Evolutionary conservation across 2,329 filamentous ascomycete genomes (phyloP), one percentile per base, ranked within the genome.

Genomic region (Microsporum canis): DNA sequence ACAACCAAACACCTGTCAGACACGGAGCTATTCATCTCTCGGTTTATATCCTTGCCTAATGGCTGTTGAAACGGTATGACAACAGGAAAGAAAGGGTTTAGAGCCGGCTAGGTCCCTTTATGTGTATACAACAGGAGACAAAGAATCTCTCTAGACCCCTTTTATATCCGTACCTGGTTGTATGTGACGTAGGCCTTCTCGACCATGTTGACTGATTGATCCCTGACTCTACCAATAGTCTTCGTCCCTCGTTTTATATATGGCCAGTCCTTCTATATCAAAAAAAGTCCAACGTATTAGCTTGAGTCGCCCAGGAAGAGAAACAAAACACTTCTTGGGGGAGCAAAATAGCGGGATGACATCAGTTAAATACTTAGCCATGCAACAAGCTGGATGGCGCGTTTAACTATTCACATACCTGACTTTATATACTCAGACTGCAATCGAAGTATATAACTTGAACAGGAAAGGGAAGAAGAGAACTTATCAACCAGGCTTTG

Each of bases 161-260:
- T 51, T 34, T 31, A 7, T 36, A 10, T 38, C 68, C 84, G 75
- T 79, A 91, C 89, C 84, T 94, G 85, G 75, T 95, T 95, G 78
- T 95, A 95, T 68, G 89, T 94, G 73, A 94, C 85, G 79, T 92
- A 95, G 74, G 91, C 76, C 75, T 95, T 95, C 76, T 92, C 82
- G 66, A 88, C 83, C 88, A 91, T 91, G 63, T 79, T 87, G 76
- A 27, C 39, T 29, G 7, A n/a, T 14, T 33, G 38, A 45, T 58
- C n/a, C 56, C 39, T n/a, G 29, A 7, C 31, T 12, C 31, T 36
- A n/a, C 3, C 6, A 34, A 36, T 17, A 23, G n/a, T 3, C 23
- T 8, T 5, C 3, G 43, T 17, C 17, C n/a, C n/a, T 47, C 17
- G n/a, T 5, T 17, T 43, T 14, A 36, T 36, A 36, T 51, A 51